A percentile compares a stretch with the other conserved stretches of the same genome.
phyloP scores from a whole-genome alignment of 805 yeast genomes.

The Pichia nanzhaoensis region DNA sequence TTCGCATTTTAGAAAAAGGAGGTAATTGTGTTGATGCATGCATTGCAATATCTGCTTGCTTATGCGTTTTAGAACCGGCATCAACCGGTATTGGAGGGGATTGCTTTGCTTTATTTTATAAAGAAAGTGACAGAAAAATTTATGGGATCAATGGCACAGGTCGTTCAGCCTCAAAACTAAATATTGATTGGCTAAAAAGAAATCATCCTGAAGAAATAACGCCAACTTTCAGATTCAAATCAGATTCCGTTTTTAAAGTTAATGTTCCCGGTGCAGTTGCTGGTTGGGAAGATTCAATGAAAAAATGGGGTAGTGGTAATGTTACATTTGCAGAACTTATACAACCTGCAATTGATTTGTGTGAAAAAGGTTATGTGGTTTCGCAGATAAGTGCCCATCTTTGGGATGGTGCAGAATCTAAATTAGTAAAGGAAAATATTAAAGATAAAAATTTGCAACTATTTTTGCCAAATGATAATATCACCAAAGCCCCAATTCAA shows the following conservation, averaged over 20 bases:
- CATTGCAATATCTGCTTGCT: conserved; percentile 51
- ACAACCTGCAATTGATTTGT: conserved; percentile 61
- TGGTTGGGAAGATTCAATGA: conserved; percentile 69
- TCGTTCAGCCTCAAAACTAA: conserved; percentile 47
- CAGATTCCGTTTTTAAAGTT: conserved; percentile 48
- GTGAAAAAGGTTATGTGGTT: conserved; percentile 62
- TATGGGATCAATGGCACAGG: conserved; percentile 75
- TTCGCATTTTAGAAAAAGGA: conserved; percentile 57
- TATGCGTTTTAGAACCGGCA: conserved; percentile 50
- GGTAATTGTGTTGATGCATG: conserved; percentile 70
- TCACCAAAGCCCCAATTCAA: conserved; percentile 40
- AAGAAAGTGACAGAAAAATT: conserved; percentile 42
- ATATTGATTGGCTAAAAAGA: conserved; percentile 41
- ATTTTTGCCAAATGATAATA: conserved; percentile 31
- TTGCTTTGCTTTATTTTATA: conserved; percentile 57
- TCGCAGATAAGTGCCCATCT: conserved; percentile 46
- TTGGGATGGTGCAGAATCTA: conserved; percentile 40
- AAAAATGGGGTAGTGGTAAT: conserved; percentile 67
- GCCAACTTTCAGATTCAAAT: conserved; percentile 41
- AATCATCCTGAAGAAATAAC: conserved; percentile 35
- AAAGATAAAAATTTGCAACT: conserved; percentile 23
- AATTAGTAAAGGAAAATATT: conserved; percentile 34
- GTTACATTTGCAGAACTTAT: conserved; percentile 52
- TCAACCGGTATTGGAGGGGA: conserved; percentile 66
- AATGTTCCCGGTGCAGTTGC: conserved; percentile 79